Evolutionary conservation across 164 flowering plant genomes (phyloP).

Genomic region (Pachysandra terminalis): DNA sequence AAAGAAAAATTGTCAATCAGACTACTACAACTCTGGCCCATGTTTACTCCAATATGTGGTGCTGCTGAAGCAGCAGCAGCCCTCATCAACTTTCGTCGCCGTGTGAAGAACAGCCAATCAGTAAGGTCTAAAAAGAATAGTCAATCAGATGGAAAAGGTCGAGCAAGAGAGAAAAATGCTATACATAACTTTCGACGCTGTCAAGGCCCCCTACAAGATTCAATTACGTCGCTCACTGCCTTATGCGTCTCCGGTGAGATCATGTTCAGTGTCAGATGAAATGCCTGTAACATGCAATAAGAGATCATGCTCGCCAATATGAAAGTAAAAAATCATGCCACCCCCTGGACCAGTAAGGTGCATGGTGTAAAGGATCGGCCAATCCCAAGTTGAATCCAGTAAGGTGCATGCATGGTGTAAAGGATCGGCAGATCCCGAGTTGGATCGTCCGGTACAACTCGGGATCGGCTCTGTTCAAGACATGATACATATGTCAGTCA

Average conservation of each 20-base stretch:
- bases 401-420: too few relatives aligned
- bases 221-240: conserved; percentile 85
- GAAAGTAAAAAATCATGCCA: neutral
- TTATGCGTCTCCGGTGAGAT: conserved; percentile 83
- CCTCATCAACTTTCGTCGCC: conserved; percentile 5
- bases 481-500: too few relatives aligned
- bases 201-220: conserved; percentile 68
- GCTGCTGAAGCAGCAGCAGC: conserved; percentile 1
- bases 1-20: conserved; percentile 3
- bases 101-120: conserved; percentile 10
- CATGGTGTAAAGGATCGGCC: too few relatives aligned
- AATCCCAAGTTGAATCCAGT: too few relatives aligned
- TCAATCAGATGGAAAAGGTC: neutral
- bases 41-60: neutral
- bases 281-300: conserved; percentile 47
- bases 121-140: neutral
- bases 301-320: neutral
- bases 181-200: conserved; percentile 15
- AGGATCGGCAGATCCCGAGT: too few relatives aligned
- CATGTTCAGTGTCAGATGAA: conserved; percentile 86
- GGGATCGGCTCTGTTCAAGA: too few relatives aligned
- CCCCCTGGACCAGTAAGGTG: too few relatives aligned
- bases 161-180: conserved; percentile 9
- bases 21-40: conserved; percentile 17
- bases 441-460: too few relatives aligned